These are phyloP conservation scores for Xylariaceae sp. DNA, from an alignment of 2,329 filamentous ascomycete species.

Conservation along the genomic window DNA sequence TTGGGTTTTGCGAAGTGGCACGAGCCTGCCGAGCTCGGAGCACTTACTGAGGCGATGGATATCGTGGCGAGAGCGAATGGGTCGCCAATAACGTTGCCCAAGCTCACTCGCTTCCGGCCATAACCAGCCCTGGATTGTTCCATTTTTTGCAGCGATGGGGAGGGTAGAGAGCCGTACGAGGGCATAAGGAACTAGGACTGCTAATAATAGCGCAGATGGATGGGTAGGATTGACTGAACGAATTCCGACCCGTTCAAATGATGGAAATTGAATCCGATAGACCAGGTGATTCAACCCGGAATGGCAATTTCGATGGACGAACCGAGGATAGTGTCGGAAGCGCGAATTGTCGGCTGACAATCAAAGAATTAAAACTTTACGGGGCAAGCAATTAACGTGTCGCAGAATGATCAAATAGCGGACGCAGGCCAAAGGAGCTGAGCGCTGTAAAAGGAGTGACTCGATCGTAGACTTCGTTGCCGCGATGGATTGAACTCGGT, in stretches of 20 bases:
- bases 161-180: constrained; percentile 67
- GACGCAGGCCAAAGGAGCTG: constrained; percentile 1
- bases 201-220: constrained; percentile 17
- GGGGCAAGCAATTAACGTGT: constrained; percentile 6
- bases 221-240: constrained; percentile 9
- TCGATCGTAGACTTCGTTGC: constrained; percentile 13
- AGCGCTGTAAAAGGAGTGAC: constrained; percentile 22
- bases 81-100: constrained; percentile 91
- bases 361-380: constrained; percentile 3
- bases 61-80: constrained; percentile 93
- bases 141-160: constrained; percentile 77
- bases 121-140: constrained; percentile 60
- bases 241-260: constrained; percentile 5
- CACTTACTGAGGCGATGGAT: constrained; percentile 81
- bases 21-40: constrained; percentile 19
- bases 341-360: neutral
- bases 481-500: neutral
- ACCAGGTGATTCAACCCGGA: constrained; percentile 11
- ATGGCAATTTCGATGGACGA: constrained; percentile 10
- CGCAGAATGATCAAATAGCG: constrained; percentile 2
- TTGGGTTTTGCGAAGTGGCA: neutral
- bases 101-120: constrained; percentile 58
- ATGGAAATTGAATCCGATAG: constrained; percentile 1
- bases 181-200: constrained; percentile 56
- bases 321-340: neutral